Evolutionary conservation across 805 yeast genomes (phyloP).

Genomic region (Debaryomyces prosopidis): DNA sequence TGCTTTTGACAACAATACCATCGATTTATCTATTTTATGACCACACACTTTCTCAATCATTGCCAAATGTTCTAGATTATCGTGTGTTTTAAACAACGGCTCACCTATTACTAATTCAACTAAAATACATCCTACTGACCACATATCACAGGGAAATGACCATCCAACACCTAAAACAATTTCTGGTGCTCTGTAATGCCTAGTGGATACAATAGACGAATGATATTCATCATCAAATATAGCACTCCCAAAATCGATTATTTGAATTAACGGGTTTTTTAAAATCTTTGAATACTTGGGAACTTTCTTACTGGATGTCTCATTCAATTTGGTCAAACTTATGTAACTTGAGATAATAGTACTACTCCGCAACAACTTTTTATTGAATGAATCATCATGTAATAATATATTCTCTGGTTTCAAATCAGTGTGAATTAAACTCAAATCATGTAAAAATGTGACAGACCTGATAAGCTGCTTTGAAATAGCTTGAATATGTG

Average conservation of each 20-base stretch:
- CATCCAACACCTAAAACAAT: conserved; percentile 93
- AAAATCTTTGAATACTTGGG: conserved; percentile 51
- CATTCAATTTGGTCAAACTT: conserved; percentile 18
- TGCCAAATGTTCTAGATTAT: conserved; percentile 89
- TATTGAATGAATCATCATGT: conserved; percentile 49
- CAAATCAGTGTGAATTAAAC: conserved; percentile 90
- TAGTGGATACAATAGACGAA: conserved; percentile 85
- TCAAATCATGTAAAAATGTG: conserved; percentile 85
- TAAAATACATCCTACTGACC: conserved; percentile 94
- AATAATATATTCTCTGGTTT: conserved; percentile 93
- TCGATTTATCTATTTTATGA: conserved; percentile 45
- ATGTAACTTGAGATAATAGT: conserved; percentile 36
- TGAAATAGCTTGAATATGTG: conserved; percentile 86
- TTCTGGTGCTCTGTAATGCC: conserved; percentile 98
- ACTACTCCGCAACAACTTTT: conserved; percentile 34
- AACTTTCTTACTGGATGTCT: conserved; percentile 16
- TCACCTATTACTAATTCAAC: conserved; percentile 93
- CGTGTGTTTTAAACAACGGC: conserved; percentile 92
- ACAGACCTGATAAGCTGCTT: conserved; percentile 84
- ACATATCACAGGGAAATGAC: conserved; percentile 95
- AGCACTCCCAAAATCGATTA: conserved; percentile 97
- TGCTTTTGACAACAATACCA: conserved; percentile 35
- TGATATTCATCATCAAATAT: conserved; percentile 93
- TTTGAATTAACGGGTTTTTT: conserved; percentile 76
- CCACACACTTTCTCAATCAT: conserved; percentile 86